phyloP scores from a whole-genome alignment of 2,329 filamentous ascomycete species.

The Nectriaceae sp. region DNA sequence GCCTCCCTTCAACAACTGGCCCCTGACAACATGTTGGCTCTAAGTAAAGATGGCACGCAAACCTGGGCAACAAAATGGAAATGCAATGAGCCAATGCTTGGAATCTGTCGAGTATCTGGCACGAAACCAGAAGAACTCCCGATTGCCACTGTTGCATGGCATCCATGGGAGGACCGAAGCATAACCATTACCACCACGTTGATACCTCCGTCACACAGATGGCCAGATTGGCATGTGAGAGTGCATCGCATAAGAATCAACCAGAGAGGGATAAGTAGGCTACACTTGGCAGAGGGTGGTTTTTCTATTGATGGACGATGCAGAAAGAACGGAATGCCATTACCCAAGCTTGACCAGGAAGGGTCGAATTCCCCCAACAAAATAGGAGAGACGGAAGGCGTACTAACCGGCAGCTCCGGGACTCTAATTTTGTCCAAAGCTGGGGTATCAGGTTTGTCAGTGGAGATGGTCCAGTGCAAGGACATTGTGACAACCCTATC shows the following conservation, averaged over 20 bases:
- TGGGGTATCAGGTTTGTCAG: not conserved
- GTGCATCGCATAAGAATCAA: conserved; percentile 14
- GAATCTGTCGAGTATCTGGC: not conserved
- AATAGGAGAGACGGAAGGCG: not conserved
- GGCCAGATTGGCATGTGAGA: conserved; percentile 29
- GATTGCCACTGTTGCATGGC: conserved; percentile 16
- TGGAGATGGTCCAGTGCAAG: not conserved
- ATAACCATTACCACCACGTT: conserved; percentile 20
- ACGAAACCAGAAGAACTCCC: conserved; percentile 1
- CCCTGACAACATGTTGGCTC: conserved; percentile 24
- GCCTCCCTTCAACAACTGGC: conserved; percentile 18
- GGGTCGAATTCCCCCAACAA: not conserved
- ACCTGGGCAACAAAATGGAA: conserved; percentile 25
- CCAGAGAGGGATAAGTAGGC: not conserved
- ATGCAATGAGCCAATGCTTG: conserved; percentile 11
- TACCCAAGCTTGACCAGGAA: not conserved
- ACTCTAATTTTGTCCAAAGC: not conserved
- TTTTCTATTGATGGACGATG: conserved; percentile 8
- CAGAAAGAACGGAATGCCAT: not conserved
- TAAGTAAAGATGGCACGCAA: conserved; percentile 26
- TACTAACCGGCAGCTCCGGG: not conserved
- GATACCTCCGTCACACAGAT: conserved; percentile 21
- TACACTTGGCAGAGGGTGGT: conserved; percentile 6
- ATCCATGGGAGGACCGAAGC: conserved; percentile 23
- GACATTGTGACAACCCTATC: not conserved